These are phyloP conservation scores for Pichia sp. DNA, from an alignment of 1,139 yeast genomes.

Conservation along the genomic window DNA sequence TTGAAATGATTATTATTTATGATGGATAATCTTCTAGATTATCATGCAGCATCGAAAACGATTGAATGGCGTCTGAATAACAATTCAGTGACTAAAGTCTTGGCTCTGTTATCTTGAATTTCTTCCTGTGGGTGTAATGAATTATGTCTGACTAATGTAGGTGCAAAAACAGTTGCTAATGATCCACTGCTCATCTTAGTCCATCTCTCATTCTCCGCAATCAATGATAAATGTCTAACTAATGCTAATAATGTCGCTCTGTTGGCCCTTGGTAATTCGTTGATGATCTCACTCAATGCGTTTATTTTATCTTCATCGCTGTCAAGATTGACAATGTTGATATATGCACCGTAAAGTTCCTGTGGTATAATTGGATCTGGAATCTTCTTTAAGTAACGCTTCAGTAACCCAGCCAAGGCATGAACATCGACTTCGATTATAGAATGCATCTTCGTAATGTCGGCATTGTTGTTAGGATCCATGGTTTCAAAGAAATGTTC, in stretches of 20 bases:
- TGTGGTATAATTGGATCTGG: conserved; percentile 85
- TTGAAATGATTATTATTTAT: too few relatives aligned
- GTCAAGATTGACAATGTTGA: conserved; percentile 41
- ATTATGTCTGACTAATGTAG: conserved; percentile 78
- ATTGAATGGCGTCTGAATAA: conserved; percentile 55
- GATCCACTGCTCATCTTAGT: conserved; percentile 83
- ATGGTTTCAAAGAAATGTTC: conserved; percentile 40
- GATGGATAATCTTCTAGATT: too few relatives aligned
- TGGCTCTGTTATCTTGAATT: conserved; percentile 78
- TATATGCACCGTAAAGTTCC: conserved; percentile 63
- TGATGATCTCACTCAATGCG: conserved; percentile 29
- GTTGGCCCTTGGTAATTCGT: conserved; percentile 67
- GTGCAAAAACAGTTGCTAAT: conserved; percentile 92
- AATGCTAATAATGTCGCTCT: conserved; percentile 53
- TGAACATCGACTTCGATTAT: conserved; percentile 70
- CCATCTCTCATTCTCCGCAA: conserved; percentile 44
- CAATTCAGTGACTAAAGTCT: conserved; percentile 79
- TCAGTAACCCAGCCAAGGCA: conserved; percentile 83
- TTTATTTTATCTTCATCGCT: conserved; percentile 34
- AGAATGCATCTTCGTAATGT: conserved; percentile 39
- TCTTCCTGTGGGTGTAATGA: conserved; percentile 73
- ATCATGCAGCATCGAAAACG: conserved; percentile 33
- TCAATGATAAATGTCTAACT: conserved; percentile 61
- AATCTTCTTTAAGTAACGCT: conserved; percentile 78
- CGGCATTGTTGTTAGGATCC: conserved; percentile 34